phyloP scores from a whole-genome alignment of 2,329 filamentous ascomycete genomes.

The Waltergamsia citrina region DNA sequence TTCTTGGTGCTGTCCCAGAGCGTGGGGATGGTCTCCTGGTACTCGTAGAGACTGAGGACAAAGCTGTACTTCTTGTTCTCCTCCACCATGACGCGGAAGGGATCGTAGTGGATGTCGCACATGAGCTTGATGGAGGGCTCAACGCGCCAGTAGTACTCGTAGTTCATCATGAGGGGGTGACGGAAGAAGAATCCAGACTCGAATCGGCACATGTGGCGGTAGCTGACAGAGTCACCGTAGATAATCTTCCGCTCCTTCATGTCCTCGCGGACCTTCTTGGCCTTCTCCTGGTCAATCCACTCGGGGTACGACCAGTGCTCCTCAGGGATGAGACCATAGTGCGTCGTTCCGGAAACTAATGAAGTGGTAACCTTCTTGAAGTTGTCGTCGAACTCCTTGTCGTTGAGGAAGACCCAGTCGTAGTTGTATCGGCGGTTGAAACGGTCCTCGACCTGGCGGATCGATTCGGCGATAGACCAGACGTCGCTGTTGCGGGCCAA shows the following conservation, averaged over 20 bases:
- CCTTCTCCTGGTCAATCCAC: constrained; percentile 93
- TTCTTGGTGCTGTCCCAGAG: constrained; percentile 94
- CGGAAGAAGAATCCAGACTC: constrained; percentile 99
- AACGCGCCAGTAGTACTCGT: constrained; percentile 99
- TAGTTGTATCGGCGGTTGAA: constrained; percentile 97
- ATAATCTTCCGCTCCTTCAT: constrained; percentile 95
- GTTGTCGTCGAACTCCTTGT: constrained; percentile 82
- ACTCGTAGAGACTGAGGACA: constrained; percentile 90
- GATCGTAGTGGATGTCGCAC: constrained; percentile 92
- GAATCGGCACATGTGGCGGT: constrained; percentile 98
- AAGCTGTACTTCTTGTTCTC: constrained; percentile 98
- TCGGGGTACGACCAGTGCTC: constrained; percentile 98
- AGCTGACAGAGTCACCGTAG: constrained; percentile 93
- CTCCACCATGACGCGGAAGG: constrained; percentile 94
- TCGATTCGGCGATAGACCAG: constrained; percentile 95
- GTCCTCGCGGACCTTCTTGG: constrained; percentile 80
- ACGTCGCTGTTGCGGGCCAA: constrained; percentile 87
- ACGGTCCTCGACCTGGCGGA: constrained; percentile 92
- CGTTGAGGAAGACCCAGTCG: constrained; percentile 98
- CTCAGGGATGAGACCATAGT: constrained; percentile 79
- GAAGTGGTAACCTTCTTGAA: constrained; percentile 90
- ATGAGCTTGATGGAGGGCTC: constrained; percentile 94
- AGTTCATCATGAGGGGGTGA: constrained; percentile 85
- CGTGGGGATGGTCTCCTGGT: constrained; percentile 90
- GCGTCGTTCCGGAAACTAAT: constrained; percentile 84